phyloP scores from a whole-genome alignment of 768 basidiomycete species.

The Rhizopogon rudus region DNA sequence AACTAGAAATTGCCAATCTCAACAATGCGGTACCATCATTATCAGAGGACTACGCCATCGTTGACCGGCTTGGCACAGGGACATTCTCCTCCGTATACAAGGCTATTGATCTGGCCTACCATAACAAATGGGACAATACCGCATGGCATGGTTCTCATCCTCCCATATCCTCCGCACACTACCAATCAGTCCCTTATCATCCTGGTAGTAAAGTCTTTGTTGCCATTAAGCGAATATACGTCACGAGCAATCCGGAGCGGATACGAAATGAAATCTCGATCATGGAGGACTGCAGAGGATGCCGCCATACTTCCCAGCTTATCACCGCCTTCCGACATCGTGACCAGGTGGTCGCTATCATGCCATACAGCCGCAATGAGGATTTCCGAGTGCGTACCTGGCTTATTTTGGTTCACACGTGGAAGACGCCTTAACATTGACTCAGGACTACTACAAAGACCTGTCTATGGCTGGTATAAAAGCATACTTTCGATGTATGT shows the following conservation, averaged over 20 bases:
- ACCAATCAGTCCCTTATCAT: constrained; percentile 46
- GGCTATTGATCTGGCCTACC: constrained; percentile 75
- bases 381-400: constrained; percentile 81
- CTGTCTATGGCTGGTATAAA: constrained; percentile 77
- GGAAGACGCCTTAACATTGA: constrained; percentile 4
- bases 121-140: constrained; percentile 71
- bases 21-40: constrained; percentile 63
- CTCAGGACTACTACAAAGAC: constrained; percentile 70
- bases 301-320: constrained; percentile 85
- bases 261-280: constrained; percentile 92
- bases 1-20: constrained; percentile 72
- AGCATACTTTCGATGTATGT: constrained; percentile 85
- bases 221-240: constrained; percentile 95
- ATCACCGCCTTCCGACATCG: constrained; percentile 89
- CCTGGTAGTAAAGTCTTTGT: constrained; percentile 64
- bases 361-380: constrained; percentile 89
- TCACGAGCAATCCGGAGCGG: constrained; percentile 88
- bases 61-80: constrained; percentile 93
- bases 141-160: constrained; percentile 70
- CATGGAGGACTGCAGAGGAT: constrained; percentile 79
- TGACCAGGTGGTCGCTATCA: constrained; percentile 91
- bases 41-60: constrained; percentile 60
- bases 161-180: constrained; percentile 56
- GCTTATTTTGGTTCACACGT: not conserved
- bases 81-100: constrained; percentile 99